Evolutionary conservation across 495 filamentous ascomycete species (phyloP), one percentile per base, ranked within the genome.

Genomic region (Hypoxylon trugodes): DNA sequence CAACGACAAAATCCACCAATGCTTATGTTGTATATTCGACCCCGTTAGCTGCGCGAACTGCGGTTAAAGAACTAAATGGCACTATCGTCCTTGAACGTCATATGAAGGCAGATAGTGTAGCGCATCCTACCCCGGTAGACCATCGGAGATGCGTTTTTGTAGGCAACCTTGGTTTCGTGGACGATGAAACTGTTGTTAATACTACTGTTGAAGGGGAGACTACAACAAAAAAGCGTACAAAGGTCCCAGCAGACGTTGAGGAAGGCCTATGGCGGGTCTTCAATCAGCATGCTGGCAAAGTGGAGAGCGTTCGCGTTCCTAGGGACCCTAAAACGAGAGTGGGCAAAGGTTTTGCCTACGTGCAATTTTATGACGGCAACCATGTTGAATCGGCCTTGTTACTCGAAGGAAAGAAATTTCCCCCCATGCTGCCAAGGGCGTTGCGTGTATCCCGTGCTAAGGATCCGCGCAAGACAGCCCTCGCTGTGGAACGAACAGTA

Each of bases 311-410:
- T 28, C 88, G 96, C 8, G 90, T 99, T n/a, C 84, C 97, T 25
- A 86, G 96, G 53, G 96, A 99, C 66, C 78, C 88, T 38, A 87
- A 87, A 43, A 98, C 96, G 16, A 85, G 96, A 28, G 91, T 99
- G 41, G 93, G 95, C 41, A 98, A 99, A 74, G 96, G 96, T 10
- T 92, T 99, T 73, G 96, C 96, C 16, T 99, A 99, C 68, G 93
- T 99, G 28, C 96, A 99, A 68, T 99, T 98, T 74, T 79, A 85
- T 70, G 90, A 97, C 65, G 82, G 79, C 21, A 97, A 93, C 70
- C 79, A 86, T 13, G 93, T 98, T 21, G 96, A 99, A 71, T 85
- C 89, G 26, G 94, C 96, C 1, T 81, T 99, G 6, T 80, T 95
- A 25, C 83, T 91, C 59, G 84, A 96, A 61, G 93, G 86, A 26